Evolutionary conservation across 2,329 filamentous ascomycete species (phyloP).

Genomic region (Cercospora canescens): DNA sequence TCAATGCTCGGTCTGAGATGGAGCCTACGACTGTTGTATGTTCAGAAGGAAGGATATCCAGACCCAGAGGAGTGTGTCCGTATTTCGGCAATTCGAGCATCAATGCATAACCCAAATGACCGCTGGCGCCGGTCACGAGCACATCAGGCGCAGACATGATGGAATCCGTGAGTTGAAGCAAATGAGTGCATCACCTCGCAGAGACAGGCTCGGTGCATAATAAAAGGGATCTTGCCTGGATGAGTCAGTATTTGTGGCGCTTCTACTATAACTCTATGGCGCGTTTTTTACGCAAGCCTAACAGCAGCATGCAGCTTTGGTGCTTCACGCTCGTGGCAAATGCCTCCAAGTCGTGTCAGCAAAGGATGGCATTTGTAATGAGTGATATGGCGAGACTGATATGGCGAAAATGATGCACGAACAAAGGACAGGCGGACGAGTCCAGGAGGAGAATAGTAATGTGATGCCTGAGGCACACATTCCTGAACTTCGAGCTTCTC

Average conservation of each 20-base stretch:
- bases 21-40: constrained; percentile 14
- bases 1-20: constrained; percentile 14
- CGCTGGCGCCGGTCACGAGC: constrained; percentile 20
- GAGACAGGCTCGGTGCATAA: not conserved
- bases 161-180: not conserved
- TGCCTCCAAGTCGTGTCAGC: no score
- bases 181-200: not conserved
- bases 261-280: not conserved
- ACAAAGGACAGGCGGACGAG: no score
- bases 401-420: no score
- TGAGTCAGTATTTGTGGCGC: not conserved
- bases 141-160: constrained; percentile 17
- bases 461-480: no score
- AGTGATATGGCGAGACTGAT: no score
- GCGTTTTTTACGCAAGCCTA: not conserved
- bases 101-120: constrained; percentile 24
- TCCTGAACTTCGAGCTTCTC: no score
- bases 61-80: constrained; percentile 17
- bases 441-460: no score
- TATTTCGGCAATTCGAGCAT: constrained; percentile 19
- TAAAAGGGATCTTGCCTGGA: not conserved
- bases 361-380: no score
- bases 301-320: not conserved
- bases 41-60: constrained; percentile 20
- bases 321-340: no score